Base-by-base conservation (phyloP, 305 asterid genomes). In the Salvia sclarea region DNA sequence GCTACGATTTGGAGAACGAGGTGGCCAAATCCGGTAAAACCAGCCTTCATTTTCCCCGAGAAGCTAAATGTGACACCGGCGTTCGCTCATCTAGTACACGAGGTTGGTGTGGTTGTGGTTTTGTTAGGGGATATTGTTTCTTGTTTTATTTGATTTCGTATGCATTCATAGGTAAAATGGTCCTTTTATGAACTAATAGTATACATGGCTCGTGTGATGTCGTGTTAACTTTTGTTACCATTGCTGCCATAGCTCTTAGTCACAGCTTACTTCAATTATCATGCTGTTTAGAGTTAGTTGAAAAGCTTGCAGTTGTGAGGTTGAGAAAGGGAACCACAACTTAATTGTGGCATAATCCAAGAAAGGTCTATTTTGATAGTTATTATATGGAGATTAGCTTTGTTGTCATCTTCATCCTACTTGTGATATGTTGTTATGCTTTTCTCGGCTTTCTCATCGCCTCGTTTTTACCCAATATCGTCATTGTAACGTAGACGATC, bases 261-360 rank as follows among this genome's bases (percentile, higher is more conserved):
- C 24, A 49, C 28, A 49, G 6, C 11, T 7, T 12, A 30, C 21
- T 13, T 13, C 8, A 28, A n/a, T n/a, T 12, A 31, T 31, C 25
- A 56, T 56, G 24, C 44, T 56, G 21, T 31, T 31, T 14, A 16
- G 25, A 56, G 24, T 53, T 53, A 13, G 60, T 53, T 53, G 60
- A 24, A 53, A 53, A 54, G 61, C 61, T 30, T 7, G 6, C 12
- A 25, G 21, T 57, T 57, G 63, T 56, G n/a, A 57, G 45, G 45
- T 57, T 57, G 63, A 17, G 45, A 57, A 57, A 57, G 45, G 14
- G 61, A 54, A 54, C 13, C 20, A 13, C 40, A 5, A 25, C 20
- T 54, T 5, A 18, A 17, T 8, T 17, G 25, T 17, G 35, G 16
- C 35, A 52, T 22, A 38, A 38, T 10, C n/a, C 4, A 38, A 2